Evolutionary conservation across 176 grass and related monocot species (phyloP).

Genomic region (Otatea glauca): DNA sequence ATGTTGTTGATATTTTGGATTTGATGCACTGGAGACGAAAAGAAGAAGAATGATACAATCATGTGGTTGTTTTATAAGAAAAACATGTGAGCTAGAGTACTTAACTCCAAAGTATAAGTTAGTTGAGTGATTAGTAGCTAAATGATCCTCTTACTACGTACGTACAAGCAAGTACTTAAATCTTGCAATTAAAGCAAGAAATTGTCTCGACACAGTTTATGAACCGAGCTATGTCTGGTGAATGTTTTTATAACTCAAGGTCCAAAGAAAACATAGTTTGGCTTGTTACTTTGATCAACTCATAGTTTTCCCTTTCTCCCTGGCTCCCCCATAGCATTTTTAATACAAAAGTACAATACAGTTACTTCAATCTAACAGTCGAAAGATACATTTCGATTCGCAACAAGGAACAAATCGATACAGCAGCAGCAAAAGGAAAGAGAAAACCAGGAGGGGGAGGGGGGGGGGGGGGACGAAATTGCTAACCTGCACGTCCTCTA

Average conservation of each 20-base stretch:
- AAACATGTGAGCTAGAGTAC: not conserved
- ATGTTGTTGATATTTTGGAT: not conserved
- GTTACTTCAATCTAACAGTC: not conserved
- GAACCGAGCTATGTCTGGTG: not conserved
- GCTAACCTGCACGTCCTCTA: conserved; percentile 8
- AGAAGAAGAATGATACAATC: not conserved
- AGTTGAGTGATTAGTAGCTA: not conserved
- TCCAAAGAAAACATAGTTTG: not conserved
- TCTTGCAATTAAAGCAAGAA: not conserved
- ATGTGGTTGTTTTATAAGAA: not conserved
- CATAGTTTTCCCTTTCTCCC: not conserved
- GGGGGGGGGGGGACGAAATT: not conserved
- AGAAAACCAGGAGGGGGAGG: too few relatives aligned
- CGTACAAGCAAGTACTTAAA: not conserved
- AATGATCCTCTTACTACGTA: not conserved
- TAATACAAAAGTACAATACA: not conserved
- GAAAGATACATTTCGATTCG: not conserved
- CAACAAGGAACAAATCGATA: not conserved
- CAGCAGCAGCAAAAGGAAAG: not conserved
- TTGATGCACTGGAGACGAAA: not conserved
- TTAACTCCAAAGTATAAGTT: not conserved
- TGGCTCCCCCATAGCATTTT: not conserved
- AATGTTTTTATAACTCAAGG: not conserved
- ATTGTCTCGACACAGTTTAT: not conserved
- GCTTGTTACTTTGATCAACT: not conserved